These are phyloP conservation scores for Paxillus involutus DNA, from an alignment of 768 basidiomycete genomes.

Conservation along the genomic window DNA sequence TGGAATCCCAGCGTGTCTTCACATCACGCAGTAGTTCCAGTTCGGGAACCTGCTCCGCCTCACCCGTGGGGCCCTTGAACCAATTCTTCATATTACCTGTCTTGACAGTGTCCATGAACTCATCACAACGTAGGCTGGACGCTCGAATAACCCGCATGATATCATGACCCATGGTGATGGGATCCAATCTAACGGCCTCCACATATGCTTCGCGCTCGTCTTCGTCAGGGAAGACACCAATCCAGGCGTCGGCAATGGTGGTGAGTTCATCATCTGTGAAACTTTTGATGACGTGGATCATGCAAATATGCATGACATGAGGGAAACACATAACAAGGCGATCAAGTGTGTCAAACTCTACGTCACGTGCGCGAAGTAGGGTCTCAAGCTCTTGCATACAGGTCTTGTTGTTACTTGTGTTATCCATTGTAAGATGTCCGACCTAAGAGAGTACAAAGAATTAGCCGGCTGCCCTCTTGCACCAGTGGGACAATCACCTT, in stretches of 20 bases:
- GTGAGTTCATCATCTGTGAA: too few relatives aligned
- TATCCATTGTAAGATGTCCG: conserved; percentile 9
- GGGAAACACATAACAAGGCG: conserved; percentile 24
- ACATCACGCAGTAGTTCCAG: too few relatives aligned
- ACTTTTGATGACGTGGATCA: conserved; percentile 6
- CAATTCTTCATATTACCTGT: too few relatives aligned
- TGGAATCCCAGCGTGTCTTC: too few relatives aligned
- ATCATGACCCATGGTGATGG: background rate
- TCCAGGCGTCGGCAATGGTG: too few relatives aligned
- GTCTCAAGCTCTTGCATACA: conserved; percentile 3
- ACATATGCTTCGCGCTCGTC: background rate
- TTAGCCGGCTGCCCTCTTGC: too few relatives aligned
- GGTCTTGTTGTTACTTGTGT: conserved; percentile 12
- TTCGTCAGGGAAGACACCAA: background rate
- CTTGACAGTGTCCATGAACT: too few relatives aligned
- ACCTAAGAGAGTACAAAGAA: background rate
- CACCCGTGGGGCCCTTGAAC: background rate
- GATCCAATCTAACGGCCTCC: background rate
- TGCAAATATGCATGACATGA: conserved; percentile 18
- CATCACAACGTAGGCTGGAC: background rate
- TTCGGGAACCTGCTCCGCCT: background rate
- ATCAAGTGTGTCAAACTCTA: too few relatives aligned
- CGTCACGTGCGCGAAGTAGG: background rate
- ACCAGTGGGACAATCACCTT: too few relatives aligned
- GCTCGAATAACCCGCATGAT: background rate